Percentiles rank a stretch among this genome's conserved stretches.
Evolutionary conservation across 108 stramenopile species (phyloP).

Genomic region (Discostella pseudostelligera): DNA sequence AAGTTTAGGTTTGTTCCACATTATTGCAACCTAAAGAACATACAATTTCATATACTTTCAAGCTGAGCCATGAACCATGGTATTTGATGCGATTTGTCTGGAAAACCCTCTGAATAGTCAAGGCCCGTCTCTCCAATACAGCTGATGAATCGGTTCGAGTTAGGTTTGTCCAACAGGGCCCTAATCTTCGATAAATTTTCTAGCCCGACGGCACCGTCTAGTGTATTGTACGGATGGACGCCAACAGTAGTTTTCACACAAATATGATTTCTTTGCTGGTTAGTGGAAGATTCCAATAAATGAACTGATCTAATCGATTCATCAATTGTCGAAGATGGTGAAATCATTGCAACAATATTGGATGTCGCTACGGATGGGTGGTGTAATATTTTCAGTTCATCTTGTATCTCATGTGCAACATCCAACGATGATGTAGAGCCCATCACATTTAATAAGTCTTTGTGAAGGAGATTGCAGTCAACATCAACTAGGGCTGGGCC

Average conservation of each 20-base stretch:
- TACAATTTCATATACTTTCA: too few relatives aligned
- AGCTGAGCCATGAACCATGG: constrained; percentile 68
- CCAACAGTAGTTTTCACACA: constrained; percentile 59
- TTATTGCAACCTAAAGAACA: too few relatives aligned
- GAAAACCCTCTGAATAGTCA: constrained; percentile 79
- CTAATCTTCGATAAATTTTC: constrained; percentile 16
- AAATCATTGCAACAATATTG: constrained; percentile 70
- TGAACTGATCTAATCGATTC: constrained; percentile 46
- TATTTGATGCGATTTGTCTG: constrained; percentile 54
- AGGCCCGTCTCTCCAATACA: constrained; percentile 82
- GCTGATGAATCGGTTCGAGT: constrained; percentile 24
- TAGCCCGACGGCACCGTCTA: constrained; percentile 14
- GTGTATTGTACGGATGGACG: constrained; percentile 78
- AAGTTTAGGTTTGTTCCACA: too few relatives aligned
- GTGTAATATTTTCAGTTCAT: constrained; percentile 32
- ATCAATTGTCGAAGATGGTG: constrained; percentile 68
- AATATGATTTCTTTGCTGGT: constrained; percentile 27
- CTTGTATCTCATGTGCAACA: background rate
- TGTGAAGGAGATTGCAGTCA: constrained; percentile 32
- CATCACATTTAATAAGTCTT: constrained; percentile 26
- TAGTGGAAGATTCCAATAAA: constrained; percentile 21
- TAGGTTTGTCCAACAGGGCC: constrained; percentile 13
- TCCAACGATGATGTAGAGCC: constrained; percentile 5
- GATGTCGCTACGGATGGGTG: constrained; percentile 33
- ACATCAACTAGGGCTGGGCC: constrained; percentile 24